Evolutionary conservation across 106 monocot genomes (phyloP).

Genomic region (Phalaenopsis aphrodite): DNA sequence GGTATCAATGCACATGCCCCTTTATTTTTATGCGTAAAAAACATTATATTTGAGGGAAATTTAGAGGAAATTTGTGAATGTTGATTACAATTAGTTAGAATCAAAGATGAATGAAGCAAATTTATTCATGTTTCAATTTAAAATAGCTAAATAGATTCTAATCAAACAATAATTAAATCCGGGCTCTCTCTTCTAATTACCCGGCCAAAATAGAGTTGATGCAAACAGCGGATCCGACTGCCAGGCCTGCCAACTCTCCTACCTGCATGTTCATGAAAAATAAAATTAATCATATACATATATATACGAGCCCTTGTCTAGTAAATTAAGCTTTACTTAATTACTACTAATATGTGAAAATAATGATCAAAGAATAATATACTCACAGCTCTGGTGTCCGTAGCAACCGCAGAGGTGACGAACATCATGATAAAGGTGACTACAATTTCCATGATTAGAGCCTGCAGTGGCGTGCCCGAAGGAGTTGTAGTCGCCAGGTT

Average conservation of each 20-base stretch:
- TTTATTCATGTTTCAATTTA: background rate
- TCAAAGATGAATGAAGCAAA: background rate
- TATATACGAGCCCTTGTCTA: too few species aligned
- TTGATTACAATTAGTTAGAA: too few species aligned
- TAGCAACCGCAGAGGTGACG: constrained; percentile 57
- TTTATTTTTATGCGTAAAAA: too few species aligned
- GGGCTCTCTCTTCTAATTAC: constrained; percentile 17
- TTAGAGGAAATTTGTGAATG: too few species aligned
- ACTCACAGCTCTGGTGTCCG: constrained; percentile 59
- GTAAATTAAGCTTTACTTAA: too few species aligned
- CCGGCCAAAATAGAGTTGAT: constrained; percentile 68
- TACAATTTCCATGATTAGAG: constrained; percentile 45
- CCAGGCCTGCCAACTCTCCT: constrained; percentile 60
- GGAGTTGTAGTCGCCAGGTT: constrained; percentile 45
- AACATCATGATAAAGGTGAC: constrained; percentile 70
- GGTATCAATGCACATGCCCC: too few species aligned
- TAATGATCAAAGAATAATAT: too few species aligned
- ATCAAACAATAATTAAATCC: too few species aligned
- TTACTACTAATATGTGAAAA: background rate
- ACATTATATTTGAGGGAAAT: too few species aligned
- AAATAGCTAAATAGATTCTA: background rate
- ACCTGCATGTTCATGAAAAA: constrained; percentile 26
- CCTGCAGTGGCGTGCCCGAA: constrained; percentile 19
- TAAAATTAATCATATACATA: too few species aligned
- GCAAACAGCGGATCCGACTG: constrained; percentile 59